A percentile compares a stretch with the other conserved stretches of the same genome.
Conservation (phyloP, 2,329 filamentous ascomycete species). For the Pseudogymnoascus sp. region DNA sequence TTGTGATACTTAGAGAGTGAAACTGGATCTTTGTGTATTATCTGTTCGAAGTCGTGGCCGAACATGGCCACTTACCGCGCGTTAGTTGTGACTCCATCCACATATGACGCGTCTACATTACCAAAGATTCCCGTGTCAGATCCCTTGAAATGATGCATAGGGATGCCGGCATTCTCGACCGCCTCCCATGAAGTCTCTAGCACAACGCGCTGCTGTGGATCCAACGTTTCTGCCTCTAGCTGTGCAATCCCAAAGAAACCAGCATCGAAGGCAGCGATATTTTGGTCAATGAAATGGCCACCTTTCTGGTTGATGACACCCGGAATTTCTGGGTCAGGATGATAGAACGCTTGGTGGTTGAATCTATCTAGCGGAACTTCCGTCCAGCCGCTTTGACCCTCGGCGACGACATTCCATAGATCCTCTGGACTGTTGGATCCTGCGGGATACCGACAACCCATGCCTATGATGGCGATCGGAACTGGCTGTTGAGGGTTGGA, state of each 20-base stretch:
- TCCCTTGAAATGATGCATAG: conserved; percentile 9
- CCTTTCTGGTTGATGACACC: background rate
- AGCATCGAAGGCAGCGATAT: conserved; percentile 18
- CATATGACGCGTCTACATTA: background rate
- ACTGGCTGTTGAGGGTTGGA: conserved; percentile 10
- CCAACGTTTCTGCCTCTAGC: conserved; percentile 23
- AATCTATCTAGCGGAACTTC: conserved; percentile 23
- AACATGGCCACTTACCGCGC: background rate
- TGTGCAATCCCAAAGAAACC: conserved; percentile 17
- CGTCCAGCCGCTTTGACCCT: background rate
- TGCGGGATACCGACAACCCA: conserved; percentile 30
- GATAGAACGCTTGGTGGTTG: conserved; percentile 17
- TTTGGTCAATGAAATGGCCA: conserved; percentile 18
- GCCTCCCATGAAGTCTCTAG: conserved; percentile 25
- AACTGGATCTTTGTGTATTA: conserved; percentile 14
- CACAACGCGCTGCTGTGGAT: conserved; percentile 26
- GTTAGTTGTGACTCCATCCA: background rate
- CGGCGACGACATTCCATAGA: conserved; percentile 26
- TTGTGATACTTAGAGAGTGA: conserved; percentile 17
- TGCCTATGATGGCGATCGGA: conserved; percentile 33
- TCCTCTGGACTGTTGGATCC: conserved; percentile 29
- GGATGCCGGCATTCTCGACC: conserved; percentile 23
- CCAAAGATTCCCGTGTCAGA: background rate
- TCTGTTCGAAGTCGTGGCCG: background rate
- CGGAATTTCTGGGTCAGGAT: background rate